Conservation (phyloP, 441 rosid genomes). For the Manihot esculenta region DNA sequence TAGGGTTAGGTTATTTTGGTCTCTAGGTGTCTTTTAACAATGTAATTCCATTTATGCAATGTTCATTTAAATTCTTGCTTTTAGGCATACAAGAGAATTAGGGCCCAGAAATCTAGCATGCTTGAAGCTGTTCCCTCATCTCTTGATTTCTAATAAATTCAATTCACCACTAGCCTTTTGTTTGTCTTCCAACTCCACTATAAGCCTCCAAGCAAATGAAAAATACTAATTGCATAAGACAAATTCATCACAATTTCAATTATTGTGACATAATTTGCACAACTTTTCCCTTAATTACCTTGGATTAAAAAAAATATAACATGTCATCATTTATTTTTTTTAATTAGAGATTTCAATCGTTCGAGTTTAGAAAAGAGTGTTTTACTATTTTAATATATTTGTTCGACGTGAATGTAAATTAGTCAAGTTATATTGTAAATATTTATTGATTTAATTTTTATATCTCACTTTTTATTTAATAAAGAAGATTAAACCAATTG, state of each 20-base stretch:
- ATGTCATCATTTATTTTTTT: too few relatives aligned
- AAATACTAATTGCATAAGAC: conserved; percentile 7
- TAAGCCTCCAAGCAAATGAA: conserved; percentile 24
- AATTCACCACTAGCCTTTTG: conserved; percentile 1
- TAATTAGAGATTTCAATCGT: too few relatives aligned
- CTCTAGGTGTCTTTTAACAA: conserved; percentile 5
- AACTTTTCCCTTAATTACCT: neutral
- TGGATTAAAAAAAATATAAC: too few relatives aligned
- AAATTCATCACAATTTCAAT: conserved; percentile 9
- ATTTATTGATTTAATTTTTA: too few relatives aligned
- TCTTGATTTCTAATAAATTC: neutral
- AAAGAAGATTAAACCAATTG: neutral
- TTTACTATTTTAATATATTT: too few relatives aligned
- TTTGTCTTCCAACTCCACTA: conserved; percentile 16
- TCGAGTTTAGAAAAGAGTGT: too few relatives aligned
- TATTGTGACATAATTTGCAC: conserved; percentile 10
- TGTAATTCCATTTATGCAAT: neutral
- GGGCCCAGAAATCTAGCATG: too few relatives aligned
- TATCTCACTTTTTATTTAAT: too few relatives aligned
- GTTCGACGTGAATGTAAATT: too few relatives aligned
- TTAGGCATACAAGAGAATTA: too few relatives aligned
- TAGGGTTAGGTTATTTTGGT: conserved; percentile 1
- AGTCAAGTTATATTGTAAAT: too few relatives aligned
- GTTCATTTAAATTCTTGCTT: too few relatives aligned
- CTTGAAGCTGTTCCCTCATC: neutral